These are phyloP conservation scores for Brachypodium distachyon DNA, from an alignment of 202 grass and related monocot genomes.

Conservation along the genomic window DNA sequence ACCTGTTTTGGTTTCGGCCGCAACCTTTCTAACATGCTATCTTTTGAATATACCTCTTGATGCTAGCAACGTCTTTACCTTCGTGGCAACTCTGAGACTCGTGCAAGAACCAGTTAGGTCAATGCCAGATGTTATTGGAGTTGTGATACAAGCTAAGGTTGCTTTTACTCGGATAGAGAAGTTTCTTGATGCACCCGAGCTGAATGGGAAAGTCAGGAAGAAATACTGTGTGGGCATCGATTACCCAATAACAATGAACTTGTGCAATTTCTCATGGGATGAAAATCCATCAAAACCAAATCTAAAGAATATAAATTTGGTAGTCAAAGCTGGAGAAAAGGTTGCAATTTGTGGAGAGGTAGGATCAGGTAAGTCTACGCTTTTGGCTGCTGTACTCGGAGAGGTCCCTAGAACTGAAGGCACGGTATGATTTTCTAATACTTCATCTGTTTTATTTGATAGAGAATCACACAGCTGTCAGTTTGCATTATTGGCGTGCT, in stretches of 20 bases:
- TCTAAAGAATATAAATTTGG: slow-evolving; percentile 65
- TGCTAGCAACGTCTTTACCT: slow-evolving; percentile 85
- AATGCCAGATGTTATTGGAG: slow-evolving; percentile 77
- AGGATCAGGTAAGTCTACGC: slow-evolving; percentile 88
- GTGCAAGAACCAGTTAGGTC: slow-evolving; percentile 70
- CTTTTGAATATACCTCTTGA: slow-evolving; percentile 55
- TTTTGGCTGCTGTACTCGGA: slow-evolving; percentile 74
- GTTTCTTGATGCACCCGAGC: slow-evolving; percentile 78
- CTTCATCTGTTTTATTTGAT: neutral
- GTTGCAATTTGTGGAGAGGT: slow-evolving; percentile 95
- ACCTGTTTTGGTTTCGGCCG: slow-evolving; percentile 74
- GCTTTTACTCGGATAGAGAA: slow-evolving; percentile 67
- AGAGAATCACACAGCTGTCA: neutral
- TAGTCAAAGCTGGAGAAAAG: slow-evolving; percentile 56
- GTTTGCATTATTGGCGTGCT: no score
- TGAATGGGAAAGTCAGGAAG: slow-evolving; percentile 34
- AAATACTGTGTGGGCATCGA: slow-evolving; percentile 17
- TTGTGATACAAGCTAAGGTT: slow-evolving; percentile 85
- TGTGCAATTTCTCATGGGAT: slow-evolving; percentile 81
- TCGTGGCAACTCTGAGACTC: slow-evolving; percentile 71
- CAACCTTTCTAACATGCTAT: slow-evolving; percentile 80
- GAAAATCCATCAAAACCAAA: slow-evolving; percentile 45
- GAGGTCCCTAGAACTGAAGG: slow-evolving; percentile 60
- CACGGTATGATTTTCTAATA: slow-evolving; percentile 41
- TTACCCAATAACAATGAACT: slow-evolving; percentile 46